Evolutionary conservation across 1,139 yeast species (phyloP), one percentile per base, ranked within the genome.

Genomic region (Blastobotrys persicus): DNA sequence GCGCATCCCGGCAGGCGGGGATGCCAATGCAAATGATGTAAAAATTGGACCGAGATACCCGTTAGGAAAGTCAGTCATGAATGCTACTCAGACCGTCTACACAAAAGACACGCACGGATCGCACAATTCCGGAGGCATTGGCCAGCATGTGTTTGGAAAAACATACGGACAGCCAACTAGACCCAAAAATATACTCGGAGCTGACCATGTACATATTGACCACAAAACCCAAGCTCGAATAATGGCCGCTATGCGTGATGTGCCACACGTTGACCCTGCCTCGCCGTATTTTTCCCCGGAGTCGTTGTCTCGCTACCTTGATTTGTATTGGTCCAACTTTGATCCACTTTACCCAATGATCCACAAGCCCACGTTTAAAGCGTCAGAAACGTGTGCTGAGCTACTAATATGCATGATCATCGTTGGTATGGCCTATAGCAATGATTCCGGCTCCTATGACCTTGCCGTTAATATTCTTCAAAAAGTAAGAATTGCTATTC

Each of bases 381-480:
- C 71, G 1, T 55, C 60, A 13, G 53, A 54, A 3, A 50, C 59
- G n/a, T 58, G 60, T 33, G 55, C 65, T 2, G 62, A 59, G 26
- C 56, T 70, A 38, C 48, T 69, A 26, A 56, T 65, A 18, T 56
- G 66, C 18, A 68, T 69, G 60, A 58, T 65, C 13, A 58, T 64
- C 4, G 65, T 69, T 14, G 73, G 73, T 1, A 68, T 68, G 72
- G 66, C 62, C 2, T 64, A 64, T 50, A 54, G 62, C 16, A 41
- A 52, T 7, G 61, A 63, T 42, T 47, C 56, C 7, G 51, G 47
- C 2, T 61, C 59, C 9, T 66, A 66, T 44, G 47, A 46, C 16
- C 49, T 58, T n/a, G 64, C 66, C 4, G 49, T 59, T 4, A 52
- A 49, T 6, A 57, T 62, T 17, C 64, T 63, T 41, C 49, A 55